These are phyloP conservation scores for Colletotrichum incanum DNA, from an alignment of 2,329 filamentous ascomycete species.

Conservation along the genomic window DNA sequence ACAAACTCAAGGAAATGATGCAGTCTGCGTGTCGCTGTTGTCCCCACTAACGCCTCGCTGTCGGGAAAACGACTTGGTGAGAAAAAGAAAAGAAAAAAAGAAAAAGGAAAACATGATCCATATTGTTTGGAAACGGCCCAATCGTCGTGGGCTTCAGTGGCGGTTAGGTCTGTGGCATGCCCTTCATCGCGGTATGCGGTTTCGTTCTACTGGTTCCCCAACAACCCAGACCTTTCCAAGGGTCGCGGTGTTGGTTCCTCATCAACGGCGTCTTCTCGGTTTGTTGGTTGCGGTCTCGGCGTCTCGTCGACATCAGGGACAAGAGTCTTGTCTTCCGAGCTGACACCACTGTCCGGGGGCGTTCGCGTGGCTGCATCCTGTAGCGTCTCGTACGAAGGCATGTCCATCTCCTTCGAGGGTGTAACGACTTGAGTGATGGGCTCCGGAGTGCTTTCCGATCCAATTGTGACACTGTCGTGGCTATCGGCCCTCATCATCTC, in stretches of 20 bases:
- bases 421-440: constrained; percentile 69
- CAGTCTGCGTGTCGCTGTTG: constrained; percentile 43
- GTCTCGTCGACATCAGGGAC: constrained; percentile 58
- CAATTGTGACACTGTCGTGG: constrained; percentile 80
- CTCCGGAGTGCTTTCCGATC: constrained; percentile 66
- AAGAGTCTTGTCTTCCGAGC: constrained; percentile 42
- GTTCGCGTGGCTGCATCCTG: constrained; percentile 46
- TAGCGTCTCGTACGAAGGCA: constrained; percentile 50
- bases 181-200: constrained; percentile 17
- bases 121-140: constrained; percentile 13
- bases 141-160: background rate
- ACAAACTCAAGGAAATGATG: constrained; percentile 42
- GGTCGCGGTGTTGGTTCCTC: constrained; percentile 61
- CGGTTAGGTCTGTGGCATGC: constrained; percentile 2
- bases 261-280: constrained; percentile 46
- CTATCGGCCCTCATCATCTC: constrained; percentile 99
- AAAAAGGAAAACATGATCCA: constrained; percentile 18
- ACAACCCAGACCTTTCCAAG: constrained; percentile 33
- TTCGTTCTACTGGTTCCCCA: constrained; percentile 40
- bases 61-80: constrained; percentile 34
- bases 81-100: constrained; percentile 37
- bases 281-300: constrained; percentile 55
- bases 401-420: constrained; percentile 60
- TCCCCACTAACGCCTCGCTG: constrained; percentile 42
- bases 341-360: constrained; percentile 50